phyloP scores from a whole-genome alignment of 306 rosid genomes.

The Glycine soja region DNA sequence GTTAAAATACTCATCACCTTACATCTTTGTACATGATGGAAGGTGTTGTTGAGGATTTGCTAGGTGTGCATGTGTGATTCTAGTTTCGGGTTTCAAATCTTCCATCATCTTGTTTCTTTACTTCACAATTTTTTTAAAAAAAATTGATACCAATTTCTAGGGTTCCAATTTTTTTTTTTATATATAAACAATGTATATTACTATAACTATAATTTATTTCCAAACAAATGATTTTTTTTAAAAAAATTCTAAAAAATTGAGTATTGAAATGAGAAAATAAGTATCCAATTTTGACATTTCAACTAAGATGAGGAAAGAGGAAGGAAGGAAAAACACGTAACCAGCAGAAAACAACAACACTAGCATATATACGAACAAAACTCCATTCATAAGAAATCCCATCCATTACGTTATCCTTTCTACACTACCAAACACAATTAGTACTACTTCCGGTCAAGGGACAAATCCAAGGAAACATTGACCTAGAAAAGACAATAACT shows the following conservation, averaged over 20 bases:
- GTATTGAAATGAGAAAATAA: constrained; percentile 3
- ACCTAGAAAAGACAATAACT: background rate
- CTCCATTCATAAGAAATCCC: constrained; percentile 7
- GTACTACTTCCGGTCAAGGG: background rate
- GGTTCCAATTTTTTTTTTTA: too few species aligned
- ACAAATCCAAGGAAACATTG: constrained; percentile 31
- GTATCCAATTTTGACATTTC: constrained; percentile 42
- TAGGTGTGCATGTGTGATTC: too few species aligned
- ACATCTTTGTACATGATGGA: too few species aligned
- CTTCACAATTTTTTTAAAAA: too few species aligned
- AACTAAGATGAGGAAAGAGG: constrained; percentile 59
- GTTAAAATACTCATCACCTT: too few species aligned
- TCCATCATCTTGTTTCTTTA: too few species aligned
- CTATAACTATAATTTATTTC: background rate
- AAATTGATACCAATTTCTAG: too few species aligned
- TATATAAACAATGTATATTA: background rate
- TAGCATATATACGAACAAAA: constrained; percentile 31
- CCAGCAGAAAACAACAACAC: background rate
- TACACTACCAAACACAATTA: constrained; percentile 34
- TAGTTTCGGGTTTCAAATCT: too few species aligned
- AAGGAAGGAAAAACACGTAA: constrained; percentile 47
- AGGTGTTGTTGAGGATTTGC: too few species aligned
- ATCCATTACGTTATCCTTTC: constrained; percentile 49
- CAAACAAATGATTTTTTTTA: background rate
- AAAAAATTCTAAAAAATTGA: background rate